A percentile compares a stretch with the other conserved stretches of the same genome.
phyloP scores from a whole-genome alignment of 768 basidiomycete species.

The Mycena vulgaris region DNA sequence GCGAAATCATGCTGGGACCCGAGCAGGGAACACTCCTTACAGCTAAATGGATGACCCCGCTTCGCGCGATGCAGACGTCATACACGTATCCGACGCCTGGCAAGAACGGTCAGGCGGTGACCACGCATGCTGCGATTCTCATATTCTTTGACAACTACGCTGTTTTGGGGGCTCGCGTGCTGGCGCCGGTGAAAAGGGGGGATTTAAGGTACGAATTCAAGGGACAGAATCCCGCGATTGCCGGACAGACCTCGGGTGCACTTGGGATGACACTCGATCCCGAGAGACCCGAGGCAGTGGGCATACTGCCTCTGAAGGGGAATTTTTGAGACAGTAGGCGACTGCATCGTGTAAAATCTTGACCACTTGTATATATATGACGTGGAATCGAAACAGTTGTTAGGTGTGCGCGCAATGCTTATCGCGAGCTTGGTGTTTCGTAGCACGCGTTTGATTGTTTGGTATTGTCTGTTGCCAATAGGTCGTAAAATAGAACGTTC shows the following conservation, averaged over 20 bases:
- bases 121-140: slow-evolving; percentile 2
- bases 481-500: too few relatives aligned
- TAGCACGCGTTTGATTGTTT: too few relatives aligned
- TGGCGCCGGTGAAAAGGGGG: slow-evolving; percentile 7
- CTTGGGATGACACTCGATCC: not conserved
- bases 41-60: not conserved
- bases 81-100: not conserved
- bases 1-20: not conserved
- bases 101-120: not conserved
- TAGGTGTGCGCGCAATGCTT: too few relatives aligned
- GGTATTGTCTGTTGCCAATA: too few relatives aligned
- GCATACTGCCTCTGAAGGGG: not conserved
- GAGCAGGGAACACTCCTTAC: not conserved
- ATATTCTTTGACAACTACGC: slow-evolving; percentile 23
- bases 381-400: too few relatives aligned
- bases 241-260: not conserved
- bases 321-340: too few relatives aligned
- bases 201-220: slow-evolving; percentile 2
- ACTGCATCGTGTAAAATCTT: too few relatives aligned
- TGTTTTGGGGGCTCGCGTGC: not conserved
- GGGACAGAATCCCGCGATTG: slow-evolving; percentile 1
- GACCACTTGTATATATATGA: too few relatives aligned
- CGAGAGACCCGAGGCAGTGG: not conserved
- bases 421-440: too few relatives aligned
- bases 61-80: not conserved